These are phyloP conservation scores for Mycena rebaudengoi DNA, from an alignment of 768 basidiomycete genomes.

Conservation along the genomic window DNA sequence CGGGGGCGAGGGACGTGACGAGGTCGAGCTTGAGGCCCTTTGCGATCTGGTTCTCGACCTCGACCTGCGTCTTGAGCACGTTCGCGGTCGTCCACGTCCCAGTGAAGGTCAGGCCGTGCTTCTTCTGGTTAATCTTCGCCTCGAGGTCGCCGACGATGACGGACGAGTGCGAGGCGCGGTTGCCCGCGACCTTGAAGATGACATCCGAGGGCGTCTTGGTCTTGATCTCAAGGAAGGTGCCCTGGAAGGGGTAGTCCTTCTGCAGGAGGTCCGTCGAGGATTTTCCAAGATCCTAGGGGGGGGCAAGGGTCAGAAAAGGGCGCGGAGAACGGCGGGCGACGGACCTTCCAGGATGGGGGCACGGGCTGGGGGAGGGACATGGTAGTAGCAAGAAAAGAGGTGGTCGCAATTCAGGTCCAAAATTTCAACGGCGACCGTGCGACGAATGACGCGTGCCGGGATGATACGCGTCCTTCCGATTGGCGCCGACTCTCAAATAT, in stretches of 20 bases:
- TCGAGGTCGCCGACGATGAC: conserved; percentile 91
- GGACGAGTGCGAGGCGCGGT: conserved; percentile 75
- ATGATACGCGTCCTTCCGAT: conserved; percentile 19
- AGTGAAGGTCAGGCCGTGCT: conserved; percentile 94
- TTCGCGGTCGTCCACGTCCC: conserved; percentile 97
- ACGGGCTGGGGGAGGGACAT: conserved; percentile 97
- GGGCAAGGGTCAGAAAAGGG: not conserved
- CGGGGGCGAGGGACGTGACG: conserved; percentile 82
- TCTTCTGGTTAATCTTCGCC: conserved; percentile 91
- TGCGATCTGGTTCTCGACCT: conserved; percentile 97
- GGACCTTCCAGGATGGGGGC: conserved; percentile 95
- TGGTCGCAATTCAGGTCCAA: not conserved
- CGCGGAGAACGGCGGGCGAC: conserved; percentile 8
- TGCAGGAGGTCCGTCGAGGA: conserved; percentile 93
- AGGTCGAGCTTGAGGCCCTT: conserved; percentile 98
- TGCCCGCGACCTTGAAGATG: conserved; percentile 92
- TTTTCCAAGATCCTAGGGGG: conserved; percentile 88
- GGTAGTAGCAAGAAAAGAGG: conserved; percentile 33
- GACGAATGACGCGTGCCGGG: not conserved
- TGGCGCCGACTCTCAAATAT: no score
- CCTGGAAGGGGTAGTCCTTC: conserved; percentile 90
- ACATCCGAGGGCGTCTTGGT: conserved; percentile 90
- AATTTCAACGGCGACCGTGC: not conserved
- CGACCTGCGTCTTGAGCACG: conserved; percentile 88
- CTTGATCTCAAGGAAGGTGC: conserved; percentile 82